phyloP scores from a whole-genome alignment of 306 rosid species.

The Vigna angularis region DNA sequence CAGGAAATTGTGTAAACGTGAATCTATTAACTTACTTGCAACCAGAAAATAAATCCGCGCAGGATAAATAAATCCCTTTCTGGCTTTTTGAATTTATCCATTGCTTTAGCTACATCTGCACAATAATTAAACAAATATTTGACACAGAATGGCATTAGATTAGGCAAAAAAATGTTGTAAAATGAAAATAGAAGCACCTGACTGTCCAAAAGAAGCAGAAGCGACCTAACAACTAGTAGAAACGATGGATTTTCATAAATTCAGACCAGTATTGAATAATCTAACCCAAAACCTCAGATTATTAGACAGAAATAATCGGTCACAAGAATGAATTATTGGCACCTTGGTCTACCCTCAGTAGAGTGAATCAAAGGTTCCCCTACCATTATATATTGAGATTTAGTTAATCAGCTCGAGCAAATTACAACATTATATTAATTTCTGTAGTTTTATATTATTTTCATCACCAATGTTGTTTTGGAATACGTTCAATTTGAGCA shows the following conservation, averaged over 20 bases:
- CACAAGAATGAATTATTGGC: conserved; percentile 22
- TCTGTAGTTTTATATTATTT: conserved; percentile 12
- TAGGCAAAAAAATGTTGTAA: conserved; percentile 15
- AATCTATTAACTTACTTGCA: conserved; percentile 60
- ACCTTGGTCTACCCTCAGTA: conserved; percentile 16
- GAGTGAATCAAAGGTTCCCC: conserved; percentile 3
- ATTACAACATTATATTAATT: not conserved
- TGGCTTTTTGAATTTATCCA: conserved; percentile 47
- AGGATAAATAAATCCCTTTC: conserved; percentile 59
- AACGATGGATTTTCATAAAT: conserved; percentile 22
- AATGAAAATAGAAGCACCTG: conserved; percentile 11
- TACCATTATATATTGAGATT: conserved; percentile 2
- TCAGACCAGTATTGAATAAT: conserved; percentile 16
- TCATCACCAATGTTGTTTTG: not conserved
- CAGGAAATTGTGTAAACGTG: conserved; percentile 34
- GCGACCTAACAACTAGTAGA: conserved; percentile 27
- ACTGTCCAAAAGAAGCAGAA: conserved; percentile 21
- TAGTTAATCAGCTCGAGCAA: conserved; percentile 11
- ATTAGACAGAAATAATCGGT: conserved; percentile 1
- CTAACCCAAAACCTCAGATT: conserved; percentile 19
- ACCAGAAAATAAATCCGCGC: conserved; percentile 83
- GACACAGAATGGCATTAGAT: conserved; percentile 23
- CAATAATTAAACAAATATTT: conserved; percentile 37
- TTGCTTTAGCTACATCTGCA: conserved; percentile 60
- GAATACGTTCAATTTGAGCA: not conserved